Conservation (phyloP, 345 rosid genomes). For the Pugionium cornutum region DNA sequence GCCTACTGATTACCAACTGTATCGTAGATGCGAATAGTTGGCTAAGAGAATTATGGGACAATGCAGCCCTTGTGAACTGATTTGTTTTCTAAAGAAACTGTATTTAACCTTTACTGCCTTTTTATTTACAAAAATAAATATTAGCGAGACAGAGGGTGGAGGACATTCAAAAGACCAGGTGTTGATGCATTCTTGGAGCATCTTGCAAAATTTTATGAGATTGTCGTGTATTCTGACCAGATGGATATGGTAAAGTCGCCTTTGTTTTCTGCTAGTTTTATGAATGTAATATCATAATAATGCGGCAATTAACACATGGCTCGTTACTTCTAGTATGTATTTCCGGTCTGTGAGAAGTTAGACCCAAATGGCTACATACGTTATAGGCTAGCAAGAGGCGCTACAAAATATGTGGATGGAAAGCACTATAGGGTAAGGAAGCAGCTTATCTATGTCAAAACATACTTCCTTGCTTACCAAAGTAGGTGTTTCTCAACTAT, state of each 20-base stretch:
- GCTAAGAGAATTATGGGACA: not conserved
- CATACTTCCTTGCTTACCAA: not conserved
- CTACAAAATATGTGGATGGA: slow-evolving; percentile 84
- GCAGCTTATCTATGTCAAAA: slow-evolving; percentile 18
- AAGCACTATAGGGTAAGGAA: slow-evolving; percentile 79
- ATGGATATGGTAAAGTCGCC: slow-evolving; percentile 63
- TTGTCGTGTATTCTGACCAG: slow-evolving; percentile 84
- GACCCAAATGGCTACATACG: slow-evolving; percentile 70
- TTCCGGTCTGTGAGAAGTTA: slow-evolving; percentile 83
- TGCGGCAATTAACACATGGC: slow-evolving; percentile 8
- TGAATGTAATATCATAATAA: not conserved
- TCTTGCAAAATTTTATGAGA: slow-evolving; percentile 75
- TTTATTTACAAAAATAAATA: slow-evolving; percentile 10
- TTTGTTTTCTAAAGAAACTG: slow-evolving; percentile 1
- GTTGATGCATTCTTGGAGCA: slow-evolving; percentile 96
- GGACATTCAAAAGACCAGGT: slow-evolving; percentile 97
- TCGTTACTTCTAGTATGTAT: slow-evolving; percentile 61
- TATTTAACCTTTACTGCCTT: slow-evolving; percentile 3
- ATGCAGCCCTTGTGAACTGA: not conserved
- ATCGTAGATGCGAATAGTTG: not conserved
- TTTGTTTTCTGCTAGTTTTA: not conserved
- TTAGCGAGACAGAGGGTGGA: slow-evolving; percentile 99
- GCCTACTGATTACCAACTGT: not conserved
- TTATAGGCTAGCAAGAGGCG: slow-evolving; percentile 73
- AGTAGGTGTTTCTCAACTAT: slow-evolving; percentile 21